Evolutionary conservation across 2,329 filamentous ascomycete genomes (phyloP).

Genomic region (Pyrenochaeta sp.): DNA sequence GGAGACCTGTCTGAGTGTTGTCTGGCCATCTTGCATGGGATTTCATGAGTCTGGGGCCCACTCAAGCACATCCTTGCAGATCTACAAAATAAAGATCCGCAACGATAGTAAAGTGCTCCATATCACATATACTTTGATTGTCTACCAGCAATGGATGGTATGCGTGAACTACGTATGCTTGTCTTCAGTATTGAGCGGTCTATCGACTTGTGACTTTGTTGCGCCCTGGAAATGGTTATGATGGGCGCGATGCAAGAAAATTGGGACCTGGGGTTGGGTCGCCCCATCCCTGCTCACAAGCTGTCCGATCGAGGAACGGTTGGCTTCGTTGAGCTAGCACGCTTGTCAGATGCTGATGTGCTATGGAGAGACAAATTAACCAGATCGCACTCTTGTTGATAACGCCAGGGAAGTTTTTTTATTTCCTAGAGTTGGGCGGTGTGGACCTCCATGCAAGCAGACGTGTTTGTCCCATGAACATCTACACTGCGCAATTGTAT

Average conservation of each 20-base stretch:
- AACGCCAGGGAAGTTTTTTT: too few species aligned
- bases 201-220: too few species aligned
- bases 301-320: constrained; percentile 8
- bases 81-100: too few species aligned
- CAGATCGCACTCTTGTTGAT: neutral
- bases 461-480: too few species aligned
- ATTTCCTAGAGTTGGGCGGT: too few species aligned
- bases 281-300: constrained; percentile 7
- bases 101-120: neutral
- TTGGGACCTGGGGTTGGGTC: neutral
- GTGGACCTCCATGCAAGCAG: too few species aligned
- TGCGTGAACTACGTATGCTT: too few species aligned
- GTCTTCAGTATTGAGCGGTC: too few species aligned
- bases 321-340: neutral
- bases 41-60: neutral
- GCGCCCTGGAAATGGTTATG: too few species aligned
- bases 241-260: too few species aligned
- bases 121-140: neutral
- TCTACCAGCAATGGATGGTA: neutral
- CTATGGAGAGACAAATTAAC: neutral
- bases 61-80: neutral
- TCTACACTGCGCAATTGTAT: too few species aligned
- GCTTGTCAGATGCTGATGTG: neutral
- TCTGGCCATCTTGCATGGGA: constrained; percentile 3
- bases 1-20: neutral